Evolutionary conservation across 176 grass and related monocot species (phyloP), one percentile per base, ranked within the genome.

Genomic region (Oryza brachyantha): DNA sequence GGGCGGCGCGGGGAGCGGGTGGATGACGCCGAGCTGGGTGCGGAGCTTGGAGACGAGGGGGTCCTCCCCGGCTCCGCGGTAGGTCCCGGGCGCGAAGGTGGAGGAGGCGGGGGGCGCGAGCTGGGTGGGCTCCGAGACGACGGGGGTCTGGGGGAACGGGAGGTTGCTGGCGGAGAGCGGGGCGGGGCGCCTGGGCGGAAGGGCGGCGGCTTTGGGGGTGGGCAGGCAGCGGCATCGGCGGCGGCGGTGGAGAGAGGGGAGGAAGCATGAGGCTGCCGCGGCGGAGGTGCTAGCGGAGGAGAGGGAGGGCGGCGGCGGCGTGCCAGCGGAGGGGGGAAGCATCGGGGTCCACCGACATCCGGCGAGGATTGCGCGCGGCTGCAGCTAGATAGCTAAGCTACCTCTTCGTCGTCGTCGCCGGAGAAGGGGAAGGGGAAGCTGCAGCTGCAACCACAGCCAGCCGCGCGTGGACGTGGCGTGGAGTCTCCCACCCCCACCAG

Each of bases 11-110:
- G 95, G 95, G 41, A 98, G 86, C 48, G 95, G 92, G 73, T 98
- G 95, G 61, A 98, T 94, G 52, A 90, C 92, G 58, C 95, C 95
- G 42, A 98, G 88, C 86, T 98, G 95, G 32, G 92, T 94, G 58
- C 87, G 84, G 32, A 98, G 81, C 90, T 94, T 98, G 69, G 91
- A 88, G 22, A 98, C 87, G 83, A 98, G 91, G 16, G 95, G 95
- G 54, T 98, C 95, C 61, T 94, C 89, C 39, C 10, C 55, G 1
- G 3, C 36, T 13, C 2, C 73, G 46, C 54, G 84, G 68, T 80
- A 97, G 83, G 59, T 8, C 27, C 35, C 76, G 10, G 70, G 4
- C 0, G 59, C 71, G 78, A 93, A 89, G 25, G 86, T 29, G 62
- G 82, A 38, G 13, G 32, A 27, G 24, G 41, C 2, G 1, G 41